Evolutionary conservation across 2,329 filamentous ascomycete genomes (phyloP).

Genomic region (Raffaelea deltoideospora): DNA sequence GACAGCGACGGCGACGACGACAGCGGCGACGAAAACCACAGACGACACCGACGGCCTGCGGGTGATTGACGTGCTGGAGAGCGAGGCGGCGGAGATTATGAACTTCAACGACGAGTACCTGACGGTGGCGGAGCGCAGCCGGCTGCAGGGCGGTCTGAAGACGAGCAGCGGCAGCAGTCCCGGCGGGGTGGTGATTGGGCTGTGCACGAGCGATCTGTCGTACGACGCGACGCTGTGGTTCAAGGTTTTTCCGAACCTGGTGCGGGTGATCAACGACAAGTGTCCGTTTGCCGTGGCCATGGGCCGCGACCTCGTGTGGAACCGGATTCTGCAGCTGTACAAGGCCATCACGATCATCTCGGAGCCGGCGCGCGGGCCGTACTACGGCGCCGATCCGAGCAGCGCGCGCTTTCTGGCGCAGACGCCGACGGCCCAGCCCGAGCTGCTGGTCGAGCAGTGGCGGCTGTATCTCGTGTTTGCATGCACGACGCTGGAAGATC

Average conservation of each 20-base stretch:
- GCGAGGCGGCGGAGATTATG: constrained; percentile 76
- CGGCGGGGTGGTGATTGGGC: constrained; percentile 76
- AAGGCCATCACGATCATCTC: constrained; percentile 65
- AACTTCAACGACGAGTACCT: constrained; percentile 85
- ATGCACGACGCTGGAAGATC: constrained; percentile 83
- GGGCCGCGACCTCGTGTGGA: constrained; percentile 82
- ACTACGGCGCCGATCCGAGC: constrained; percentile 45
- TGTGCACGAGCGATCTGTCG: constrained; percentile 88
- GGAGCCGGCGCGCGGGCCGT: constrained; percentile 51
- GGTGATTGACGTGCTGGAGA: constrained; percentile 84
- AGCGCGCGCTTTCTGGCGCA: constrained; percentile 36
- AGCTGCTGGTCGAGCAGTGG: constrained; percentile 91
- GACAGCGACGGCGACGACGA: background rate
- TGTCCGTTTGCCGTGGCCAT: constrained; percentile 86
- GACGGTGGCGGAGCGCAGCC: constrained; percentile 81
- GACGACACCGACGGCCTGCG: constrained; percentile 43
- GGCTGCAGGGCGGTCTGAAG: constrained; percentile 77
- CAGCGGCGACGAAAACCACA: constrained; percentile 8
- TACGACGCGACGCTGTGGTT: constrained; percentile 96
- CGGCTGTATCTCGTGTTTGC: constrained; percentile 95
- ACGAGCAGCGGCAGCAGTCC: constrained; percentile 71
- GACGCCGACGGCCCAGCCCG: constrained; percentile 58
- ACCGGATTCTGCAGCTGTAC: constrained; percentile 86
- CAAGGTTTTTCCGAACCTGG: constrained; percentile 92
- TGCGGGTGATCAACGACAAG: constrained; percentile 77